Percentiles rank a stretch among this genome's conserved stretches.
Evolutionary conservation across 1,284 basidiomycete genomes (phyloP).

Genomic region (Boletus smithii): DNA sequence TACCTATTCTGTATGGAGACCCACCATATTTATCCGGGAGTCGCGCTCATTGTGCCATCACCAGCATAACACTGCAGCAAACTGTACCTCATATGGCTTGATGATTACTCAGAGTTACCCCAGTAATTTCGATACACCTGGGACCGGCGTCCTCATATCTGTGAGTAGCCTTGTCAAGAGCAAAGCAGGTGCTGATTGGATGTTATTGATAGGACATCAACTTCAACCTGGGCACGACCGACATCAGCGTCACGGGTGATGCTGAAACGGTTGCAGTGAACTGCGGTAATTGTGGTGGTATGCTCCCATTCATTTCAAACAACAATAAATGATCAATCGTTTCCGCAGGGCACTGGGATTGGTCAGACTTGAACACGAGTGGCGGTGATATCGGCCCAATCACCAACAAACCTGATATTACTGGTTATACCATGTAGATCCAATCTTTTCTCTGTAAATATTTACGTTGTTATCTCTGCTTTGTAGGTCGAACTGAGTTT

Average conservation of each 20-base stretch:
- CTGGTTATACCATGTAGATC: background rate
- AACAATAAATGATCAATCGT: background rate
- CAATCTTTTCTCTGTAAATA: no score
- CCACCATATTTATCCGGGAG: background rate
- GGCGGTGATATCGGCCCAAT: constrained; percentile 35
- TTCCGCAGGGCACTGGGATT: constrained; percentile 50
- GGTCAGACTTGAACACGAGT: constrained; percentile 43
- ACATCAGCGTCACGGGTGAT: constrained; percentile 35
- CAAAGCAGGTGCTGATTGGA: background rate
- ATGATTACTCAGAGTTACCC: constrained; percentile 52
- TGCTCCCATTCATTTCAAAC: background rate
- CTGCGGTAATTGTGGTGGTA: constrained; percentile 46
- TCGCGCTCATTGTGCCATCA: constrained; percentile 2
- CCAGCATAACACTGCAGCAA: constrained; percentile 43
- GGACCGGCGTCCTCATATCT: constrained; percentile 41
- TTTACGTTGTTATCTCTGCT: no score
- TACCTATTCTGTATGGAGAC: constrained; percentile 36
- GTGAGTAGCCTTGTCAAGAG: constrained; percentile 14
- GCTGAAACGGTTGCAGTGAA: constrained; percentile 43
- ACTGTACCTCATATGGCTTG: constrained; percentile 42
- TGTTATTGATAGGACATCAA: constrained; percentile 35
- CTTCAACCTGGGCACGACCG: constrained; percentile 37
- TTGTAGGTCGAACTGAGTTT: no score
- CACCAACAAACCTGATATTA: background rate
- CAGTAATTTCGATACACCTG: constrained; percentile 42